These are phyloP conservation scores for Guillardia theta DNA, from an alignment of 78 protist species.

Conservation along the genomic window DNA sequence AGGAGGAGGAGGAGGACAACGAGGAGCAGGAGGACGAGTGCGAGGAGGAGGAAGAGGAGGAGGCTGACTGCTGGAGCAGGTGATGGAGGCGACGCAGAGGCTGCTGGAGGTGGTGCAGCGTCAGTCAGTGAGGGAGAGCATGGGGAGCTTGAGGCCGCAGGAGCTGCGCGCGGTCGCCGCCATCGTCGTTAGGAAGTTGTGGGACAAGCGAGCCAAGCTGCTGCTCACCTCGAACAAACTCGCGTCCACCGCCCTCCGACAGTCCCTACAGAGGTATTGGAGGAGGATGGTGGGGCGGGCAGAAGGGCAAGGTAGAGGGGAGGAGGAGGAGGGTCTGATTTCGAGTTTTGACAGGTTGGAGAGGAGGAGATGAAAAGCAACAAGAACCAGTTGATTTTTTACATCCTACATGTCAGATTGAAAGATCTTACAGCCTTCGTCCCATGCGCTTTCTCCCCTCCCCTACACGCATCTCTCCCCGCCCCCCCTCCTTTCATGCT, in stretches of 20 bases:
- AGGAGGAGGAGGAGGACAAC: neutral
- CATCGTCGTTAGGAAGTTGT: neutral
- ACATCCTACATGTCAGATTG: too few relatives aligned
- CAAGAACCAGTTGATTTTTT: too few relatives aligned
- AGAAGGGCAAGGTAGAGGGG: too few relatives aligned
- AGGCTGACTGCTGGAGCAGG: neutral
- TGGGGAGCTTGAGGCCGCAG: neutral
- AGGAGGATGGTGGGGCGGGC: too few relatives aligned
- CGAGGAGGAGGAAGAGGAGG: neutral
- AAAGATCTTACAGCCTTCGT: too few relatives aligned
- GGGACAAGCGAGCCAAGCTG: neutral
- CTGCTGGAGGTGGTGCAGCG: neutral
- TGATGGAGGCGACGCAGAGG: neutral
- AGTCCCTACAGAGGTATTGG: neutral
- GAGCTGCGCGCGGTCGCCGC: neutral
- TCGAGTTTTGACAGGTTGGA: too few relatives aligned
- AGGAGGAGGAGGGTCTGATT: too few relatives aligned
- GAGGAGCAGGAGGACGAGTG: too few relatives aligned
- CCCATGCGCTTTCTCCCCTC: too few relatives aligned
- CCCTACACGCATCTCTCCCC: too few relatives aligned
- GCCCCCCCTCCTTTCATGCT: too few relatives aligned
- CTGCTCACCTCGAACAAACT: neutral
- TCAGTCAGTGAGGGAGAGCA: neutral
- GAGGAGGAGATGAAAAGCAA: too few relatives aligned
- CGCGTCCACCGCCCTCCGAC: neutral